Evolutionary conservation across 371 early-diverging fungal species (phyloP), one percentile per base, ranked within the genome.

Genomic region (Mortierella sp.): DNA sequence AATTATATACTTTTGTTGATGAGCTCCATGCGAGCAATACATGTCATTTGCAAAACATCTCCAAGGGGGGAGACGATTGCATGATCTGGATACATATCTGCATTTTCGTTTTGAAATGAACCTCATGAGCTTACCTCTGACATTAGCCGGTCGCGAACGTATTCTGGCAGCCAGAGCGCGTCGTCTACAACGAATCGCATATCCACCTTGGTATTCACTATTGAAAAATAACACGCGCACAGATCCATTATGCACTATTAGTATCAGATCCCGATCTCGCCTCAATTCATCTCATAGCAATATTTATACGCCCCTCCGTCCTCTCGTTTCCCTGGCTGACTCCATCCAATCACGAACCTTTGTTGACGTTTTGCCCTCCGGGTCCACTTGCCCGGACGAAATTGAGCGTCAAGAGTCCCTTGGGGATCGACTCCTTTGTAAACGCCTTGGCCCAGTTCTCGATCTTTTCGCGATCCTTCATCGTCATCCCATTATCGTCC

Each of bases 291-390:
- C n/a, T n/a, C n/a, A n/a, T n/a, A n/a, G n/a, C n/a, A n/a, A n/a
- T n/a, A n/a, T n/a, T n/a, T n/a, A n/a, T n/a, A n/a, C n/a, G n/a
- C n/a, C n/a, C n/a, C n/a, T n/a, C n/a, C n/a, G n/a, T n/a, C n/a
- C n/a, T n/a, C n/a, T n/a, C n/a, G 55, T 53, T 14, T 19, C 11
- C 31, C 9, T 16, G 9, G 22, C 52, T 67, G 34, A 34, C n/a
- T n/a, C n/a, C n/a, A 26, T 2, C 31, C 7, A 47, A 29, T 1
- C 19, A 4, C 48, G 55, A 76, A 89, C 94, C 92, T 90, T 96
- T 96, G 90, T 97, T 97, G 48, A 97, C 97, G 80, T 97, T 97
- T 77, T 97, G 97, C 34, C 97, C 96, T 40, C 97, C 97, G 9
- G 97, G 95, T 1, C 96, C 96, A 80, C 95, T 91, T 70, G 90